Base-by-base conservation (phyloP, 352 stramenopile genomes). In the Phytopythium helicoides region DNA sequence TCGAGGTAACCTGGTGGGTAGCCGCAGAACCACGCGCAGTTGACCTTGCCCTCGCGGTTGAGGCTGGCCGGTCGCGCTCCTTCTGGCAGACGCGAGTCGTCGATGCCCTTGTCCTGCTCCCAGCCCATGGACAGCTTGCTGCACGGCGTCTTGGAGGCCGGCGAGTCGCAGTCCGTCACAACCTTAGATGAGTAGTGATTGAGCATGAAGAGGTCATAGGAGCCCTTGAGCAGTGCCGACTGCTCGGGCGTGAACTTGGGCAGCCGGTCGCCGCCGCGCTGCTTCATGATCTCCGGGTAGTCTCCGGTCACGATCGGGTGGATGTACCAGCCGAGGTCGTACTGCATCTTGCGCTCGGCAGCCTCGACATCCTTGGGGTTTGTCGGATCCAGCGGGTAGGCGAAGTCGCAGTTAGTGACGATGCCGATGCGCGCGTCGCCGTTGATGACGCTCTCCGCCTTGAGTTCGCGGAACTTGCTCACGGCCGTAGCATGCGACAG, bases 131-230 rank as follows among this genome's bases (percentile, higher is more conserved):
- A 41, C 38, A 79, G 62, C 3, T 51, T 54, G 22, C 42, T 46
- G 50, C 71, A 82, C 23, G 62, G 58, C 7, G 66, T 39, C 12
- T 31, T 44, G 8, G 68, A 71, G 18, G 45, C 48, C 10, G 52
- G 31, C 21, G 49, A 59, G 39, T 62, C 54, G 92, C 68, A 81
- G 60, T 88, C 68, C 12, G 76, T 83, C 16, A 83, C 75, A 0
- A 68, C 48, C 18, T 66, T 64, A 47, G 92, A 87, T 28, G 64
- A 73, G 71, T 98, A 99, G 64, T 98, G 89, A 69, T 99, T 98
- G 22, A 98, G 71, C 50, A 96, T 97, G 51, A 99, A 92, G 51
- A 98, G 90, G 52, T 99, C 96, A 55, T 83, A 84, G 35, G 85
- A 97, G n/a, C 76, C 80, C 44, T 72, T 72, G 18, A 99, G 52